Percentiles rank a stretch among this genome's conserved stretches.
Conservation (phyloP, 2,329 filamentous ascomycete genomes). For the Pseudogymnoascus verrucosus region DNA sequence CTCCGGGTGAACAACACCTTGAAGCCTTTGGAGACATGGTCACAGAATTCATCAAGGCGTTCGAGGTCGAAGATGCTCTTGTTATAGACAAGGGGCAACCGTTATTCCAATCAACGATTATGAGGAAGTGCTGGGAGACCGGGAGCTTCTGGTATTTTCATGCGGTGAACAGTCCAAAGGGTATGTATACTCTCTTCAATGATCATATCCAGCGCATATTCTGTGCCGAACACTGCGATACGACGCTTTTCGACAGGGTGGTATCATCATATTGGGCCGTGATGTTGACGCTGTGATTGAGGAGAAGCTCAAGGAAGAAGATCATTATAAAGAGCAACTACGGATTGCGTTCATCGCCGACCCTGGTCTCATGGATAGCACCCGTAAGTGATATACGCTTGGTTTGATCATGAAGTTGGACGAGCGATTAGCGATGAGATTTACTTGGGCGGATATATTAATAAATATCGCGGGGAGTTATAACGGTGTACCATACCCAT, state of each 20-base stretch:
- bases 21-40: constrained; percentile 14
- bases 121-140: constrained; percentile 18
- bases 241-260: constrained; percentile 10
- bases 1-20: constrained; percentile 14
- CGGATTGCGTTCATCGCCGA: neutral
- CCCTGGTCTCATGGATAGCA: neutral
- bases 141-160: constrained; percentile 23
- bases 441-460: neutral
- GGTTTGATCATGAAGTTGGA: neutral
- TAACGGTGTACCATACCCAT: neutral
- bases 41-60: constrained; percentile 18
- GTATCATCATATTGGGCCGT: constrained; percentile 14
- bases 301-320: constrained; percentile 12
- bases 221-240: neutral
- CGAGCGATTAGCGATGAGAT: neutral
- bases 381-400: neutral
- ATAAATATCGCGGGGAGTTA: neutral
- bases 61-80: constrained; percentile 18
- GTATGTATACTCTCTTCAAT: constrained; percentile 19
- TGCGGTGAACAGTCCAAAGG: constrained; percentile 20
- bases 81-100: neutral
- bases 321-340: constrained; percentile 11
- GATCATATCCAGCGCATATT: constrained; percentile 20
- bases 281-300: constrained; percentile 3
- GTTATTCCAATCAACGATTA: constrained; percentile 14